These are phyloP conservation scores for Ophiostoma perfectum DNA, from an alignment of 2,329 filamentous ascomycete species.

Conservation along the genomic window DNA sequence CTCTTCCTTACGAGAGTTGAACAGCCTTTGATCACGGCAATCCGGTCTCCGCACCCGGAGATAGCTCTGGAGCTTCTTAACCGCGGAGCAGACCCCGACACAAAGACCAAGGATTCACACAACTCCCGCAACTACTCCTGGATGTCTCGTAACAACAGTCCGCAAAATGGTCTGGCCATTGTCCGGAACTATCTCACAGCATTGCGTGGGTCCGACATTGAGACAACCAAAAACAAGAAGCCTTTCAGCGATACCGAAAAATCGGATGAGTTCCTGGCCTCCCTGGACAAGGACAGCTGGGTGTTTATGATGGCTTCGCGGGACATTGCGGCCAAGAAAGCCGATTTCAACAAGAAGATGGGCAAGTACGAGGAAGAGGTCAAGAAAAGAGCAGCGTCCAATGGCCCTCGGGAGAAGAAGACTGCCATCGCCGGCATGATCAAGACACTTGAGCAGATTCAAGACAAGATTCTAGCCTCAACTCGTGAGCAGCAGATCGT, in stretches of 20 bases:
- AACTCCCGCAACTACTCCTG: not conserved
- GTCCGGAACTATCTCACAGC: not conserved
- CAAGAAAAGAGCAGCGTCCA: not conserved
- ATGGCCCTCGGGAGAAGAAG: not conserved
- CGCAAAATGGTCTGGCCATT: not conserved
- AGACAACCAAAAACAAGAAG: not conserved
- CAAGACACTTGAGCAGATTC: not conserved
- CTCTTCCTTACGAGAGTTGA: constrained; percentile 44
- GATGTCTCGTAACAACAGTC: not conserved
- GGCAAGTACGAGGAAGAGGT: not conserved
- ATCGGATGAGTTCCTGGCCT: not conserved
- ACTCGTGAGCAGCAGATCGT: not conserved
- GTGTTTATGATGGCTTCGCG: not conserved
- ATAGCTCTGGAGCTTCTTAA: constrained; percentile 56
- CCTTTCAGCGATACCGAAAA: not conserved
- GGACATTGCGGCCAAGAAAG: not conserved
- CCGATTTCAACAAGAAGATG: not conserved
- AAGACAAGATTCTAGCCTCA: not conserved
- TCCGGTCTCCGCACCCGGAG: constrained; percentile 42
- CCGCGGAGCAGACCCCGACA: constrained; percentile 61
- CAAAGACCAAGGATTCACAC: constrained; percentile 39
- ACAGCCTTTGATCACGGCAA: constrained; percentile 64
- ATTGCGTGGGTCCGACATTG: not conserved
- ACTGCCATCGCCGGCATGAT: not conserved
- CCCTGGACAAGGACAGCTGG: not conserved